Evolutionary conservation across 306 rosid species (phyloP).

Genomic region (Ammopiptanthus mongolicus): DNA sequence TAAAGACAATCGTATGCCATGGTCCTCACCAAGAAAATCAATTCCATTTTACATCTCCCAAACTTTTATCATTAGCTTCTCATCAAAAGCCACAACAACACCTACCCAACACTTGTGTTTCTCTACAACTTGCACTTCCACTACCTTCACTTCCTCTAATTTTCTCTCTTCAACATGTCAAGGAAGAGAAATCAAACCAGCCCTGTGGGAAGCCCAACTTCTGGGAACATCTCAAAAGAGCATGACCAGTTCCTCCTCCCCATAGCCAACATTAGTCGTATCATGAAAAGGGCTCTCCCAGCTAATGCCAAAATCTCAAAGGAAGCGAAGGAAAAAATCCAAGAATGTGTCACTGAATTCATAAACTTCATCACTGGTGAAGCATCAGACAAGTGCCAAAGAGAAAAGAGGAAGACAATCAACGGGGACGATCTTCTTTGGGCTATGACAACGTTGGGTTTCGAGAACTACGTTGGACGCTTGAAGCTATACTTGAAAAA

Average conservation of each 20-base stretch:
- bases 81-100: constrained; percentile 24
- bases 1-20: constrained; percentile 28
- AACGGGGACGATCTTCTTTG: constrained; percentile 86
- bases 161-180: constrained; percentile 33
- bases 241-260: constrained; percentile 87
- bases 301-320: constrained; percentile 80
- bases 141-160: constrained; percentile 8
- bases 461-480: constrained; percentile 73
- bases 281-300: constrained; percentile 78
- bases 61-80: constrained; percentile 8
- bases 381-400: constrained; percentile 79
- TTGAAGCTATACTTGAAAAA: constrained; percentile 62
- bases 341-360: constrained; percentile 87
- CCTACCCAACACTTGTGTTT: not conserved
- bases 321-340: constrained; percentile 81
- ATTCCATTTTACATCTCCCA: not conserved
- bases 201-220: constrained; percentile 66
- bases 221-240: constrained; percentile 61
- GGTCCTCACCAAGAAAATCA: not conserved
- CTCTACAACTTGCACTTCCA: not conserved
- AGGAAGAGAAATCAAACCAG: constrained; percentile 50
- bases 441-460: constrained; percentile 89
- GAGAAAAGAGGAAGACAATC: constrained; percentile 83
- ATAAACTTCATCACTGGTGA: constrained; percentile 88
- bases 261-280: constrained; percentile 74